Base-by-base conservation (phyloP, 2,329 filamentous ascomycete species). In the Annulohypoxylon truncatum region DNA sequence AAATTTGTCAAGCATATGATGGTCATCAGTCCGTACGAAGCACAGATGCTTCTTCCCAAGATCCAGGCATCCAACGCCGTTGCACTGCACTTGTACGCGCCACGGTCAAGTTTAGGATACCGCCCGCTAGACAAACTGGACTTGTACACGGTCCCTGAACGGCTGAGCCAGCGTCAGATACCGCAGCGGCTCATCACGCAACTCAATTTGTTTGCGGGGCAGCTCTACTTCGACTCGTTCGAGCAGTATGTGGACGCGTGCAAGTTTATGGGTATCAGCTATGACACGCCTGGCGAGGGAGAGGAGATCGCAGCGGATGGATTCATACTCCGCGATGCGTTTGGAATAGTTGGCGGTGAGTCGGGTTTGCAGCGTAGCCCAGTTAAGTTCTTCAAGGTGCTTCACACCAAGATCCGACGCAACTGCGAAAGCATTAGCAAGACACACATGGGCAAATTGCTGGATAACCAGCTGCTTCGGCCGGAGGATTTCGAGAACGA, bases 131-230 rank as follows among this genome's bases (percentile, higher is more conserved):
- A 76, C 12, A 26, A 44, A 3, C 46, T 76, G 12, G 61, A 71
- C 22, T 56, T 75, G 6, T 70, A 70, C 55, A 68, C 63, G 2
- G 61, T 68, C 10, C 73, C 73, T 0, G 26, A 61, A 6, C 15
- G 7, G 10, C 33, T 64, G 15, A 22, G 42, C 24, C 10, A 24
- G 22, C 61, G 65, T 8, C 24, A 18, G 9, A 48, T 71, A 9
- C 64, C 74, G 8, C 58, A 48, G 26, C 15, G 28, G 0, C 59
- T 71, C 15, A 54, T 72, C n/a, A 64, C 62, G 6, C 80, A 87
- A 60, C 80, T 93, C 0, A 90, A 90, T 44, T 77, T 93, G 0
- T 92, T 93, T 58, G 81, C 91, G 0, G 91, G 90, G 0, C 88
- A 91, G 58, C 80, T 92, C 0, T 93, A 92, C 69, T 79, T 92